phyloP scores from a whole-genome alignment of 2,329 filamentous ascomycete species.

The Teratosphaeria viscida region DNA sequence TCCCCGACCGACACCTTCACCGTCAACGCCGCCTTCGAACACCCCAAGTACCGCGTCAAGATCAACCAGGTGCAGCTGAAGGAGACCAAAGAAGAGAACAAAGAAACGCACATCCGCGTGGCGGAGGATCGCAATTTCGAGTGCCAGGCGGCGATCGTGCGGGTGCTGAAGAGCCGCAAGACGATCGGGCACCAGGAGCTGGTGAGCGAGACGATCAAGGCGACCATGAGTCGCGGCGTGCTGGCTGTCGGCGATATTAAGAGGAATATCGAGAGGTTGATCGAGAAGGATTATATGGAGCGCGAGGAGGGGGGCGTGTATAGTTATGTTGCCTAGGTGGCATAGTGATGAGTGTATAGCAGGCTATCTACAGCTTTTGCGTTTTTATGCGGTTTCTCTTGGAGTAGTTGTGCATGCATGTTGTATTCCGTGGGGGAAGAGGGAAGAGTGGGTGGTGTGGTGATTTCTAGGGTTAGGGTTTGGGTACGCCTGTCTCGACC shows the following conservation, averaged over 20 bases:
- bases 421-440: too few relatives aligned
- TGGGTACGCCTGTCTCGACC: background rate
- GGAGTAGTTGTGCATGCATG: too few relatives aligned
- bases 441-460: too few relatives aligned
- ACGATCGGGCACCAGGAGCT: constrained; percentile 75
- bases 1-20: constrained; percentile 69
- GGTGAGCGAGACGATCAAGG: constrained; percentile 82
- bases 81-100: constrained; percentile 91
- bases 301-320: constrained; percentile 55
- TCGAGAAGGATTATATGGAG: constrained; percentile 90
- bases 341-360: background rate
- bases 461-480: background rate
- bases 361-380: too few relatives aligned
- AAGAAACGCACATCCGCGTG: constrained; percentile 83
- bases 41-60: constrained; percentile 83
- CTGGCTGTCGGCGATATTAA: constrained; percentile 84
- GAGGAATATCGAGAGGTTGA: constrained; percentile 91
- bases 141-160: constrained; percentile 90
- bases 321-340: constrained; percentile 34
- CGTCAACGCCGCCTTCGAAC: constrained; percentile 65
- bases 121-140: constrained; percentile 86
- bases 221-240: constrained; percentile 77
- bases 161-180: constrained; percentile 95
- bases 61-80: constrained; percentile 98
- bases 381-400: background rate